Evolutionary conservation across 139 green algal species (phyloP), one percentile per base, ranked within the genome.

Genomic region (Medakamo hakoo): DNA sequence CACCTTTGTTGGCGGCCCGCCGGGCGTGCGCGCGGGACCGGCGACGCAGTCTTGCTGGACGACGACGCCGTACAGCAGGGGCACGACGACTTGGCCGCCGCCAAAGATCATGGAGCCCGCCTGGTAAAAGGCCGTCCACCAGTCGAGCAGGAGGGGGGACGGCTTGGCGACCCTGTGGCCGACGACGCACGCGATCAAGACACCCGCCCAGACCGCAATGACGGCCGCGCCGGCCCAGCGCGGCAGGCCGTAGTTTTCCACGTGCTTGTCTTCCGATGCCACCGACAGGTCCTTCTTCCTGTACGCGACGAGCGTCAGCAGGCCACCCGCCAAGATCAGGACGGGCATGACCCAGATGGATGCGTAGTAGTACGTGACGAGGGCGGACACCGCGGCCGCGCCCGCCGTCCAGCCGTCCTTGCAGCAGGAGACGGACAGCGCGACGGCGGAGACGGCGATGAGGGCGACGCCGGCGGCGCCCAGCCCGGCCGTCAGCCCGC

Each of bases 41-140:
- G 27, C 2, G 19, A 49, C 24, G 64, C 64, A 69, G 22, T 32
- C 9, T 1, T 32, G 58, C 40, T 58, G 67, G 25, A 95, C 88
- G 20, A 95, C 74, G 59, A 88, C 81, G 32, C 77, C 76, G 57
- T 86, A 76, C 32, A 96, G 81, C 73, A 96, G 82, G 19, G 89
- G 89, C 66, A 96, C 79, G 57, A 96, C 85, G 40, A 95, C 89
- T 79, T 93, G 87, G 27, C 89, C 90, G 3, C 90, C 90, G 18
- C 90, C 90, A 67, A 94, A 97, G 72, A 95, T 95, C 60, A 96
- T 80, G 55, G 80, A 89, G 3, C 90, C 90, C 1, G 73, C 89
- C 26, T 83, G 69, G 74, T 84, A 96, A 71, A 97, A 96, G 3
- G 80, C 72, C 63, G 87, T 79, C 57, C 87, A 94, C 84, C 83